Conservation (phyloP, 257 asterid genomes). For the Perilla frutescens region DNA sequence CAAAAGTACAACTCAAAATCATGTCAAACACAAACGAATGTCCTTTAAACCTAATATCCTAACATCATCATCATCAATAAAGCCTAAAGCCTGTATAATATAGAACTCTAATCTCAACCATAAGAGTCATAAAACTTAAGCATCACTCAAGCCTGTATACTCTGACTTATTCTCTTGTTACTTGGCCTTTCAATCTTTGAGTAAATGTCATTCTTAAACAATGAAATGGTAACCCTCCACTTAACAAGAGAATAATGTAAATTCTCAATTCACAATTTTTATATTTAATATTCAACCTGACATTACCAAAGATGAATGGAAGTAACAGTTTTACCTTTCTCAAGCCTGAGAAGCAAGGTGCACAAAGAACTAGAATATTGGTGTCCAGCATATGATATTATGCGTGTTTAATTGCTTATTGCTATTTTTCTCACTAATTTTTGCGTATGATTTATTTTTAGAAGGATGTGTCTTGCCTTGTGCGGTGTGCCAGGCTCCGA, state of each 20-base stretch:
- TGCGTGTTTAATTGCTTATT: neutral
- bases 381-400: neutral
- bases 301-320: neutral
- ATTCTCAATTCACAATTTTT: neutral
- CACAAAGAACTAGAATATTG: neutral
- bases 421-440: neutral
- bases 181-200: neutral
- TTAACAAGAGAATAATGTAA: neutral
- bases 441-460: neutral
- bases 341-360: neutral
- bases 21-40: slow-evolving; percentile 7
- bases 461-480: neutral
- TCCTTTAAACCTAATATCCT: neutral
- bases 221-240: neutral
- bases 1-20: neutral
- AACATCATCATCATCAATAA: neutral
- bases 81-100: neutral
- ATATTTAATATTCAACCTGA: neutral
- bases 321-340: neutral
- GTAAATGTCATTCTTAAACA: neutral
- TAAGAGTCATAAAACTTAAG: slow-evolving; percentile 9
- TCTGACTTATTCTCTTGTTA: neutral
- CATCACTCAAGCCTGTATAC: neutral
- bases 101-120: slow-evolving; percentile 1
- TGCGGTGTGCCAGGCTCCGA: neutral